Evolutionary conservation across 495 filamentous ascomycete genomes (phyloP).

Genomic region (Pyrenula massariospora): DNA sequence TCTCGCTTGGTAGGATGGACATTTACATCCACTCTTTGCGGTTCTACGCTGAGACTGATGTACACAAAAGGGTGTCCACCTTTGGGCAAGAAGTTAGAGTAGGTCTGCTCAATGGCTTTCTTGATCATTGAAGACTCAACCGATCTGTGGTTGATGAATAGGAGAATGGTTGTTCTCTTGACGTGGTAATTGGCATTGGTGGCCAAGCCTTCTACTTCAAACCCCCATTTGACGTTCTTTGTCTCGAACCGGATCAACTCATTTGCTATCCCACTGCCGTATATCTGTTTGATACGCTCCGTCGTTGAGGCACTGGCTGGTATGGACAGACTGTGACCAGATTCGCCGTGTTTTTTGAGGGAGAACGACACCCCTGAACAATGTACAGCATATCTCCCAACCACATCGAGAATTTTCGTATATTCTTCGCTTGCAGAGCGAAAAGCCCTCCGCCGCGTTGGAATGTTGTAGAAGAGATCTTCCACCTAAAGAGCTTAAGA

Average conservation of each 20-base stretch:
- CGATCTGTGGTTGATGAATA: slow-evolving; percentile 97
- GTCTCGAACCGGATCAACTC: slow-evolving; percentile 72
- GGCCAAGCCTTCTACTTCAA: slow-evolving; percentile 67
- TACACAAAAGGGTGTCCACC: slow-evolving; percentile 92
- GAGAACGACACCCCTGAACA: slow-evolving; percentile 84
- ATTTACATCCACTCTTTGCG: slow-evolving; percentile 90
- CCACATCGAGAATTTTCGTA: slow-evolving; percentile 92
- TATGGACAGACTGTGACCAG: slow-evolving; percentile 68
- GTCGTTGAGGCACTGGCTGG: slow-evolving; percentile 54
- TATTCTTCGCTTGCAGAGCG: slow-evolving; percentile 90
- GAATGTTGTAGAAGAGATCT: slow-evolving; percentile 94
- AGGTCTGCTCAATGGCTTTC: slow-evolving; percentile 85
- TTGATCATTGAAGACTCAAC: slow-evolving; percentile 87
- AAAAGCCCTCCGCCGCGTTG: slow-evolving; percentile 79
- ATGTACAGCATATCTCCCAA: slow-evolving; percentile 92
- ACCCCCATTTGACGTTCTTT: slow-evolving; percentile 67
- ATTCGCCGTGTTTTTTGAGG: slow-evolving; percentile 91
- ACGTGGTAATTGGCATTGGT: slow-evolving; percentile 95
- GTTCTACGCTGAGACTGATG: slow-evolving; percentile 86
- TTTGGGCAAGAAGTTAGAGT: slow-evolving; percentile 83
- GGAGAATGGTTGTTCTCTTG: slow-evolving; percentile 76
- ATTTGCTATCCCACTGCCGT: slow-evolving; percentile 77
- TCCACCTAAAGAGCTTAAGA: slow-evolving; percentile 48
- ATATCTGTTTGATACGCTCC: slow-evolving; percentile 83
- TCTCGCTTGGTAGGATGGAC: slow-evolving; percentile 96